Conservation (phyloP, 225 moss, liverwort and hornwort species). For the Antitrichia curtipendula region DNA sequence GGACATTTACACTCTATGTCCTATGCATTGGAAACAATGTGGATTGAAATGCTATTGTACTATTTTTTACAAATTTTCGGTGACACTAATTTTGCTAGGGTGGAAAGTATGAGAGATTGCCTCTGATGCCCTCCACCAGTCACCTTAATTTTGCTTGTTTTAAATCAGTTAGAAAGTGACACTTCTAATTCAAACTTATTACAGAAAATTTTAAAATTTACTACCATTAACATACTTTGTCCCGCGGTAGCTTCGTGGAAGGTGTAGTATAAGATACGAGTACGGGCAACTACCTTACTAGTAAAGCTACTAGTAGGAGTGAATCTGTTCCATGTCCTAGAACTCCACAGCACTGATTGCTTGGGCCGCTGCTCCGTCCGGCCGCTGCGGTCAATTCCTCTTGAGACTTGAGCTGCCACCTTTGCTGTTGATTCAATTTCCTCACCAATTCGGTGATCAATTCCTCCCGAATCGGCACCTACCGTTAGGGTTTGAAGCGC, state of each 20-base stretch:
- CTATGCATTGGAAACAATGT: too few species aligned
- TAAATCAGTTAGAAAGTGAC: too few species aligned
- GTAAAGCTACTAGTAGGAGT: neutral
- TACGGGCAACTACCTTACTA: neutral
- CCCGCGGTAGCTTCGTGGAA: neutral
- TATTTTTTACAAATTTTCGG: too few species aligned
- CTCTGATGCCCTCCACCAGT: too few species aligned
- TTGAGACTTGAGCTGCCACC: neutral
- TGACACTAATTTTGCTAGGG: too few species aligned
- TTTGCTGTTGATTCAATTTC: neutral
- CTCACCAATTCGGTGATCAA: neutral
- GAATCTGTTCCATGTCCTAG: neutral
- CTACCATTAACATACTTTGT: neutral
- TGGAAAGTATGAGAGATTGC: too few species aligned
- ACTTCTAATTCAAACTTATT: neutral
- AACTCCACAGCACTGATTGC: conserved; percentile 17
- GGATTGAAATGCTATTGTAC: too few species aligned
- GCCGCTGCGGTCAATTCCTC: neutral
- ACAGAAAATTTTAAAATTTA: neutral
- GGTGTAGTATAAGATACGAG: neutral
- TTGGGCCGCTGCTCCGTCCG: neutral
- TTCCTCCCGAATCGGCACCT: neutral
- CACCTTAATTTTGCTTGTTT: neutral
- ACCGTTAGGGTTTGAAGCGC: neutral
- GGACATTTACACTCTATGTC: too few species aligned